A percentile compares a stretch with the other conserved stretches of the same genome.
phyloP scores from a whole-genome alignment of 1,284 basidiomycete species.

The Puccinia triticina region DNA sequence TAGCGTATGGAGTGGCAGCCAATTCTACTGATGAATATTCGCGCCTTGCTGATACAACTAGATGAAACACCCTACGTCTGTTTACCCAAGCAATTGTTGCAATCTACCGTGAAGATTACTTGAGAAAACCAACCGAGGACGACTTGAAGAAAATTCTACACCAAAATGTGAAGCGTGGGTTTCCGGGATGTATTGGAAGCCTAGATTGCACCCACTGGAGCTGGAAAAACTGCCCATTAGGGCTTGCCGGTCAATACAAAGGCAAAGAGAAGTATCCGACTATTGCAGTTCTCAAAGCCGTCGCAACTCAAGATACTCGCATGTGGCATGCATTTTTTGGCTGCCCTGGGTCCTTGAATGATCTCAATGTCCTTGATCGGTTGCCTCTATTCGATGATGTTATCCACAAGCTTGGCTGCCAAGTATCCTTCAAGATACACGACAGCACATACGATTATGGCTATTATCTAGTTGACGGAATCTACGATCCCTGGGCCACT shows the following conservation, averaged over 20 bases:
- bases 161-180: not conserved
- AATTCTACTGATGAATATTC: slow-evolving; percentile 14
- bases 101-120: slow-evolving; percentile 19
- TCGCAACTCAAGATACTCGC: not conserved
- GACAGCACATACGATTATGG: not conserved
- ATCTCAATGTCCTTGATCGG: slow-evolving; percentile 23
- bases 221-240: slow-evolving; percentile 31
- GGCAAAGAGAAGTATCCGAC: slow-evolving; percentile 38
- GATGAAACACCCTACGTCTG: not conserved
- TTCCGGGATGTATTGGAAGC: slow-evolving; percentile 18
- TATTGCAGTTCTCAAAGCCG: not conserved
- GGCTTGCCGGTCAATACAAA: not conserved
- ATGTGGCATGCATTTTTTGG: slow-evolving; percentile 42
- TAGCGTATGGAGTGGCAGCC: not conserved
- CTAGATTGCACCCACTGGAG: slow-evolving; percentile 31
- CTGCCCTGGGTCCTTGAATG: slow-evolving; percentile 33
- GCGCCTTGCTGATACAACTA: not conserved
- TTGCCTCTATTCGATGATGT: slow-evolving; percentile 1
- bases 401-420: not conserved
- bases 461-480: slow-evolving; percentile 31
- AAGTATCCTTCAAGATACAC: slow-evolving; percentile 15
- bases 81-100: slow-evolving; percentile 9
- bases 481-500: slow-evolving; percentile 22
- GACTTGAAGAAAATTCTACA: slow-evolving; percentile 1
- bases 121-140: slow-evolving; percentile 11